These are phyloP conservation scores for Cercospora canescens DNA, from an alignment of 2,329 filamentous ascomycete genomes.

Conservation along the genomic window DNA sequence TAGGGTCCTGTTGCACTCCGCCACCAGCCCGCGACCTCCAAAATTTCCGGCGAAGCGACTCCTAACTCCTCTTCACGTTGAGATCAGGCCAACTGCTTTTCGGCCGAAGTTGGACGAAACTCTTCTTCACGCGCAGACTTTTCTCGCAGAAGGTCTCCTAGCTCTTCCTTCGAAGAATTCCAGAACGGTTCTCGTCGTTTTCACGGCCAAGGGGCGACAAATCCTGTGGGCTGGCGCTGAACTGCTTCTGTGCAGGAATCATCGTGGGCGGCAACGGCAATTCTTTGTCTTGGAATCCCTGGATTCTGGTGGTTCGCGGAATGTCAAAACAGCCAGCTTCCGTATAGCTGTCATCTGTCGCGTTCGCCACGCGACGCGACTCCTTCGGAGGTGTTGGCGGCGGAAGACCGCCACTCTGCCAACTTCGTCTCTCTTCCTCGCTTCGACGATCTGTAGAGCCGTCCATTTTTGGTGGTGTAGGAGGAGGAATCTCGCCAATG, in stretches of 20 bases:
- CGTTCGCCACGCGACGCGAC: slow-evolving; percentile 9
- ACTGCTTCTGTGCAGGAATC: slow-evolving; percentile 19
- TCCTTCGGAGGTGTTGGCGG: slow-evolving; percentile 50
- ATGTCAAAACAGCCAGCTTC: background rate
- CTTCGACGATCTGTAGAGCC: slow-evolving; percentile 21
- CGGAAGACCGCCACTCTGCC: slow-evolving; percentile 32
- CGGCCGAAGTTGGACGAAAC: background rate
- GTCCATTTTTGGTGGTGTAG: slow-evolving; percentile 35
- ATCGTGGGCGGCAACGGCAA: slow-evolving; percentile 26
- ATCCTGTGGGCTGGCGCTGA: slow-evolving; percentile 25
- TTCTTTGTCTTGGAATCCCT: slow-evolving; percentile 27
- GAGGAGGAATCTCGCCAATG: slow-evolving; percentile 33
- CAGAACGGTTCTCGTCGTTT: background rate
- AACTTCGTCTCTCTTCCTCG: slow-evolving; percentile 26
- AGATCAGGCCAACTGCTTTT: background rate
- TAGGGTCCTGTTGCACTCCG: background rate
- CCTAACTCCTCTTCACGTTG: slow-evolving; percentile 11
- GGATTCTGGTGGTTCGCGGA: slow-evolving; percentile 12
- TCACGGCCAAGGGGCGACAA: slow-evolving; percentile 1
- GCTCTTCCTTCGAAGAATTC: background rate
- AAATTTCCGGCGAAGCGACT: slow-evolving; percentile 4
- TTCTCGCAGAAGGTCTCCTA: background rate
- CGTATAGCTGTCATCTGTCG: slow-evolving; percentile 4
- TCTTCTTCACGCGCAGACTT: background rate
- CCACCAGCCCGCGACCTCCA: background rate